Evolutionary conservation across 495 filamentous ascomycete genomes (phyloP).

Genomic region (Parathielavia appendiculata): DNA sequence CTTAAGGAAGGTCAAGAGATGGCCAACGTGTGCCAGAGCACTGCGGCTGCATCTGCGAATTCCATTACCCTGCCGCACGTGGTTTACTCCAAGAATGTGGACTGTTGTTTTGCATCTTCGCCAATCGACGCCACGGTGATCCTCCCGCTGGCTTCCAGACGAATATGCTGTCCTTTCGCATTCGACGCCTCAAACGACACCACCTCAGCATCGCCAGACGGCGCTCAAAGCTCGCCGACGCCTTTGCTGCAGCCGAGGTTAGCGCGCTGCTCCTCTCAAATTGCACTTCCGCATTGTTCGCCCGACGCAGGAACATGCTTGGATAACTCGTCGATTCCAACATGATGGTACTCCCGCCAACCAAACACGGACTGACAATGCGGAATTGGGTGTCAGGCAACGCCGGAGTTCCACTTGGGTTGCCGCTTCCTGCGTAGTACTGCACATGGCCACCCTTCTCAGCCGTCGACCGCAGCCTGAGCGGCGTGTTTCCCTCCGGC

Average conservation of each 20-base stretch:
- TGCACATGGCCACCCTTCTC: conserved; percentile 5
- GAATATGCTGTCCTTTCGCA: conserved; percentile 13
- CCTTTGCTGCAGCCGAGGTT: conserved; percentile 12
- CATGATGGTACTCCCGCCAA: conserved; percentile 18
- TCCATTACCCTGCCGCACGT: background rate
- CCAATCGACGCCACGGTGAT: conserved; percentile 1
- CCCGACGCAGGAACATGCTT: conserved; percentile 18
- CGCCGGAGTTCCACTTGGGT: background rate
- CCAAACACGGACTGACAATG: conserved; percentile 19
- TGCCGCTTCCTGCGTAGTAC: conserved; percentile 7
- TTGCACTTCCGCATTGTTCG: conserved; percentile 2
- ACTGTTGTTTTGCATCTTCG: background rate
- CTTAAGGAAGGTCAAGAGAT: no score
- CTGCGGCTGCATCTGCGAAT: no score
- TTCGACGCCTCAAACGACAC: conserved; percentile 23
- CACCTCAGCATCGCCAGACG: conserved; percentile 9
- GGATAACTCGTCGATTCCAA: conserved; percentile 24
- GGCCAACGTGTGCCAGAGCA: no score
- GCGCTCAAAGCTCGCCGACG: conserved; percentile 21
- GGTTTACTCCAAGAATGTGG: conserved; percentile 21
- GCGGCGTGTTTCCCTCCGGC: conserved; percentile 23
- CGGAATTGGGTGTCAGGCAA: conserved; percentile 23
- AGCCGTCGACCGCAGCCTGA: conserved; percentile 12
- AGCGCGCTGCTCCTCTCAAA: conserved; percentile 14
- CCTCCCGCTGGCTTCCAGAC: conserved; percentile 5